Conservation (phyloP, 2,329 filamentous ascomycete species). For the Stachybotrys chlorohalonatus region DNA sequence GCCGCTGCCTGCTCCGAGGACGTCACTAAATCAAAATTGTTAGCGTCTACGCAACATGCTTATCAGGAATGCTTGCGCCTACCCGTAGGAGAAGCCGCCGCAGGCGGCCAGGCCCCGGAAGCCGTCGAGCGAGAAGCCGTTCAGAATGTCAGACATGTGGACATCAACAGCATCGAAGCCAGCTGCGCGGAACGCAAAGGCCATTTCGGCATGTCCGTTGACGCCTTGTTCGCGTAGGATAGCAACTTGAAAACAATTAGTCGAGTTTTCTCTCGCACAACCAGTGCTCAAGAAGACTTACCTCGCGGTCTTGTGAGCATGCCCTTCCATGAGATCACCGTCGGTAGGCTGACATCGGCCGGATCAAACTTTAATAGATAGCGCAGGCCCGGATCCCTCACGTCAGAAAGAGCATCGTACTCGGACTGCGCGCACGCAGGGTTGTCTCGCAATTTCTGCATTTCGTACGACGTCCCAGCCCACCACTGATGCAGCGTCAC, state of each 20-base stretch:
- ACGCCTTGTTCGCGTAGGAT: conserved; percentile 94
- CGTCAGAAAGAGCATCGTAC: conserved; percentile 64
- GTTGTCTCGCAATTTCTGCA: conserved; percentile 88
- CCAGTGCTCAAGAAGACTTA: conserved; percentile 7
- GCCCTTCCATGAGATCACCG: conserved; percentile 34
- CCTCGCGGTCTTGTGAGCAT: conserved; percentile 48
- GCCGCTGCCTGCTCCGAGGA: conserved; percentile 82
- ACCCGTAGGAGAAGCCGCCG: conserved; percentile 89
- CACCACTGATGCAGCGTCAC: conserved; percentile 76
- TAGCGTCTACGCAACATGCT: neutral
- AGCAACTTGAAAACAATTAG: conserved; percentile 46
- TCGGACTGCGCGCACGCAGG: conserved; percentile 79
- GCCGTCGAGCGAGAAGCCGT: conserved; percentile 66
- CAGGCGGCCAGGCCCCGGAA: conserved; percentile 91
- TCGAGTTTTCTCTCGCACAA: neutral
- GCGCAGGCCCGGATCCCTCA: conserved; percentile 70
- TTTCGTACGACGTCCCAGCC: conserved; percentile 79
- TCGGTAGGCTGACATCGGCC: conserved; percentile 63
- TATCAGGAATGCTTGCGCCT: conserved; percentile 1
- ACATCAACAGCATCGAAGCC: conserved; percentile 90
- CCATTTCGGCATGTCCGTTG: conserved; percentile 96
- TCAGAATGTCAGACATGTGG: conserved; percentile 90
- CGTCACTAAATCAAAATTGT: conserved; percentile 32
- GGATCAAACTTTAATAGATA: conserved; percentile 79
- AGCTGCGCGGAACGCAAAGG: conserved; percentile 85